Base-by-base conservation (phyloP, 2,329 filamentous ascomycete species). In the Salinomyces thailandicus region DNA sequence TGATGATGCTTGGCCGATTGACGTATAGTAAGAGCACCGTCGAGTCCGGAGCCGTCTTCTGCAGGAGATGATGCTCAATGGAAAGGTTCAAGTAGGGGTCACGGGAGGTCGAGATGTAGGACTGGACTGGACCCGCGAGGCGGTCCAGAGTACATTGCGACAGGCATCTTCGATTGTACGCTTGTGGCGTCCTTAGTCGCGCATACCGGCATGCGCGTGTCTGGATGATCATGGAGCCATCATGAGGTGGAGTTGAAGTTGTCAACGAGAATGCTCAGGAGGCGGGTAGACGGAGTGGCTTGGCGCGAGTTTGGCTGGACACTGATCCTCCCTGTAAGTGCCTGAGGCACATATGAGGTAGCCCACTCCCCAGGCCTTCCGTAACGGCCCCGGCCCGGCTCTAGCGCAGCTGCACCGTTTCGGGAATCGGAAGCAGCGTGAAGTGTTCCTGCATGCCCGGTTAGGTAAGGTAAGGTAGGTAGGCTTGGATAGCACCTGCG, bases 1-100 rank as follows among this genome's bases (percentile, higher is more conserved):
- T 80, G 55, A 98, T 79, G 41, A 98, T 73, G 57, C 84, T 86
- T 1, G 89, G 86, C 24, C 75, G 63, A 62, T 98, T 96, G 51
- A 77, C 74, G 64, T 96, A 98, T 34, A 95, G 73, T 38, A 96
- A 82, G 2, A 96, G 73, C 34, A 96, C 62, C 11, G 74, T 80
- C 9, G 85, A 85, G 42, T 81, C 73, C 5, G 76, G 67, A 2
- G 79, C 73, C 0, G 81, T 79, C 37, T 77, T 76, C 51, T 84
- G 77, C 5, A 96, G 74, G 18, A 98, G 77, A 59, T 84, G 80
- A 58, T 96, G 85, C 66, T 98, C 91, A 51, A 95, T 80, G 19
- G 87, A 86, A 39, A 98, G 83, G 62, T 98, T 98, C 50, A 93
- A 66, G 58, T 81, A 89, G 4, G 91, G 86, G 54, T 93, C 75